Evolutionary conservation across 2,329 filamentous ascomycete genomes (phyloP).

Genomic region (Curvularia sp.): DNA sequence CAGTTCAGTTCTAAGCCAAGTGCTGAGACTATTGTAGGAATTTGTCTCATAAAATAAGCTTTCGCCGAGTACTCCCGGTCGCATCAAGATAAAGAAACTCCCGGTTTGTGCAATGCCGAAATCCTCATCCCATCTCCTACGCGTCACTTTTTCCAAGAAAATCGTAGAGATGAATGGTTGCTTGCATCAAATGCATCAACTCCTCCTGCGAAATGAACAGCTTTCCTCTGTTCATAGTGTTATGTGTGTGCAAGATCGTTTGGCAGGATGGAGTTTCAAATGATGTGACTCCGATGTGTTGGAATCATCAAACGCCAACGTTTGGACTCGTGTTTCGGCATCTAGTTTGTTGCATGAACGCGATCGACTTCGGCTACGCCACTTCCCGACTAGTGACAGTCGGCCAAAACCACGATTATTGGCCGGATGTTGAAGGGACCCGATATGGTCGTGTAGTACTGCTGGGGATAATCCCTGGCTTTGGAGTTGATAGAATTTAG

Average conservation of each 20-base stretch:
- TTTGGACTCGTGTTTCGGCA: slow-evolving; percentile 40
- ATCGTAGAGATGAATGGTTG: not conserved
- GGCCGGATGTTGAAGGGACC: not conserved
- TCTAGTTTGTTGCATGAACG: slow-evolving; percentile 16
- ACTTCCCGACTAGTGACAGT: slow-evolving; percentile 12
- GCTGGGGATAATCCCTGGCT: not conserved
- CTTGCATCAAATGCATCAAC: not conserved
- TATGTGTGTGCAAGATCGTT: not conserved
- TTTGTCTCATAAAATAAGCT: not conserved
- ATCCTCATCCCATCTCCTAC: not conserved
- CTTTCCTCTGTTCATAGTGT: not conserved
- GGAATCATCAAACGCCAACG: slow-evolving; percentile 37
- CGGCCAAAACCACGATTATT: slow-evolving; percentile 1
- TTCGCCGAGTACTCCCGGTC: not conserved
- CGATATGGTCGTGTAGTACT: not conserved
- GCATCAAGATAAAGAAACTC: not conserved
- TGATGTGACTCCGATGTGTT: slow-evolving; percentile 6
- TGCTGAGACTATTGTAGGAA: not conserved
- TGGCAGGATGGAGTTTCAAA: not conserved
- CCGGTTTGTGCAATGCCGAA: not conserved
- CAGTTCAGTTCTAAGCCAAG: not conserved
- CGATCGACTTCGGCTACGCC: slow-evolving; percentile 15
- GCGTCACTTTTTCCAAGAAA: not conserved
- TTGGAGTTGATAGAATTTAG: not conserved
- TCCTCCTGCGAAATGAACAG: not conserved